A percentile compares a stretch with the other conserved stretches of the same genome.
phyloP scores from a whole-genome alignment of 2,329 filamentous ascomycete species.

The Orbilia oligospora region DNA sequence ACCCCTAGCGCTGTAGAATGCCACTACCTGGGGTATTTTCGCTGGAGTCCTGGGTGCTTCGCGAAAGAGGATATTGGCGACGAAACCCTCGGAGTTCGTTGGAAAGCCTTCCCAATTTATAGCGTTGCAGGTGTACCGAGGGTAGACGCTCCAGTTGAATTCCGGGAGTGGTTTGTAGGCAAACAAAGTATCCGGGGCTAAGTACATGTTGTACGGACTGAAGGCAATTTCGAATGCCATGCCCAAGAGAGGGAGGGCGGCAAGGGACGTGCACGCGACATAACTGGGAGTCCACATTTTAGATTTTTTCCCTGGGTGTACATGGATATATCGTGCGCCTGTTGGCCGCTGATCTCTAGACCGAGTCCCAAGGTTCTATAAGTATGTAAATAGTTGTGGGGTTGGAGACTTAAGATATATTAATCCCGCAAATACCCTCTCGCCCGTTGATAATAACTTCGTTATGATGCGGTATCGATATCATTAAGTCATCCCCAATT shows the following conservation, averaged over 20 bases:
- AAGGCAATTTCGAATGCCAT: neutral
- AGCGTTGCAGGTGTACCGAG: neutral
- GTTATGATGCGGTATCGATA: too few species aligned
- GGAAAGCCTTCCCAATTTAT: slow-evolving; percentile 2
- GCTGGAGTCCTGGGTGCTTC: neutral
- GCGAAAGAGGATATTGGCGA: neutral
- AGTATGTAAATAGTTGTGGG: too few species aligned
- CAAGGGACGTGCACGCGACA: neutral
- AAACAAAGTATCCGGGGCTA: neutral
- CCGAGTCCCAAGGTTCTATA: too few species aligned
- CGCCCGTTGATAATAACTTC: too few species aligned
- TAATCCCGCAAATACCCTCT: too few species aligned
- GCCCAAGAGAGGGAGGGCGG: neutral
- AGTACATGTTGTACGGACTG: neutral
- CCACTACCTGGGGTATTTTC: neutral
- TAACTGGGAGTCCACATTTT: too few species aligned
- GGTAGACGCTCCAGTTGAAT: slow-evolving; percentile 18
- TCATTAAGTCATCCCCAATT: too few species aligned
- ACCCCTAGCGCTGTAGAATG: neutral
- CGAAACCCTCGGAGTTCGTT: neutral
- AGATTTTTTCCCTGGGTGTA: too few species aligned
- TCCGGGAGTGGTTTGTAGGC: neutral
- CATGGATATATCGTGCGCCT: too few species aligned
- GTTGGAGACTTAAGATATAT: too few species aligned
- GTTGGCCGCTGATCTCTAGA: too few species aligned